A percentile compares a stretch with the other conserved stretches of the same genome.
These are phyloP conservation scores for Chloroidium sp. DNA, from an alignment of 163 green algal species.

Conservation along the genomic window DNA sequence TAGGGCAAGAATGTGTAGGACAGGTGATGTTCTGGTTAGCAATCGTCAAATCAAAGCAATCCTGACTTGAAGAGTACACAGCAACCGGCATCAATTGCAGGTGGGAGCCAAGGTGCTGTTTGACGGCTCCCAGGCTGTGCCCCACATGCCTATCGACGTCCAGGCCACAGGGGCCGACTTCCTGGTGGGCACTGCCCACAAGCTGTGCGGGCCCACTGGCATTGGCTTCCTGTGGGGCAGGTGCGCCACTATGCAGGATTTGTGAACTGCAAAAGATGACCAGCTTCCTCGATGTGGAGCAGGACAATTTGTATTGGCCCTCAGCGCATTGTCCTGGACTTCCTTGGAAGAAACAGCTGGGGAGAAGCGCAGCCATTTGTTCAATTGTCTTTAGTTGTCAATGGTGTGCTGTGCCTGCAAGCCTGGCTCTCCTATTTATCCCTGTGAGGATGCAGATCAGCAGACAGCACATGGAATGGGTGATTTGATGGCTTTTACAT, in stretches of 20 bases:
- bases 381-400: no score
- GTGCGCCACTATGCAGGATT: slow-evolving; percentile 9
- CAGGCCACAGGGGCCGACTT: slow-evolving; percentile 83
- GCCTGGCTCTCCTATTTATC: no score
- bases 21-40: no score
- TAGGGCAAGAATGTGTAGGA: no score
- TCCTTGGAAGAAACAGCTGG: no score
- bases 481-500: no score
- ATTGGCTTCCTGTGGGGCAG: slow-evolving; percentile 97
- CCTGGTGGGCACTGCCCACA: slow-evolving; percentile 89
- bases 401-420: no score
- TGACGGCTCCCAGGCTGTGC: slow-evolving; percentile 93
- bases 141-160: slow-evolving; percentile 92
- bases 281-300: neutral
- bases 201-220: slow-evolving; percentile 96
- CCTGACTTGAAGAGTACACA: no score
- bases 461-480: no score
- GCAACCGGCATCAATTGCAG: neutral
- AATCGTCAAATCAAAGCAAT: neutral
- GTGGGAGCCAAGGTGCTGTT: slow-evolving; percentile 84
- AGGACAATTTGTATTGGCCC: neutral
- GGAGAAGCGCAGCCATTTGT: no score
- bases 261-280: neutral
- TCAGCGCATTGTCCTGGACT: no score
- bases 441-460: no score